These are phyloP conservation scores for Verticillium nubilum DNA, from an alignment of 2,329 filamentous ascomycete species.

Conservation along the genomic window DNA sequence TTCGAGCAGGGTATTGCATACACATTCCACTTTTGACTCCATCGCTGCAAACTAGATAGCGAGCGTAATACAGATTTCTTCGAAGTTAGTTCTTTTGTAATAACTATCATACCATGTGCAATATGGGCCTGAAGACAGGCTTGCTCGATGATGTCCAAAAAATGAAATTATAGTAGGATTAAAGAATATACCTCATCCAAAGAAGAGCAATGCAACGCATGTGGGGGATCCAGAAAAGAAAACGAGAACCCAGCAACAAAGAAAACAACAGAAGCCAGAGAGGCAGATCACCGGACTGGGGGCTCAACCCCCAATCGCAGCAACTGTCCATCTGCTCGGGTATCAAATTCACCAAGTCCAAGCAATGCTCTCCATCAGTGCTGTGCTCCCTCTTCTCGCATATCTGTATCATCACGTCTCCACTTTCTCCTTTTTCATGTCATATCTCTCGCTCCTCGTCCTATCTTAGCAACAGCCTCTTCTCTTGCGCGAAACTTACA, in stretches of 20 bases:
- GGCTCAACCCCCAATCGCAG: neutral
- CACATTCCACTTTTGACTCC: neutral
- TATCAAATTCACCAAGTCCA: neutral
- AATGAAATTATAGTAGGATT: neutral
- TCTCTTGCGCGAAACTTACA: constrained; percentile 32
- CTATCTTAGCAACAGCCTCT: no score
- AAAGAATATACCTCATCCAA: neutral
- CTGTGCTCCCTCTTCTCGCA: neutral
- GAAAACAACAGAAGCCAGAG: neutral
- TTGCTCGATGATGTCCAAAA: neutral
- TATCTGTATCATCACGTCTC: neutral
- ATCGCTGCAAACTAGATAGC: neutral
- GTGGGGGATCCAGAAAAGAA: neutral
- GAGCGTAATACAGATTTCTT: neutral
- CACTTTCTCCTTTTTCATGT: neutral
- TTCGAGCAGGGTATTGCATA: neutral
- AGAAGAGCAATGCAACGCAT: neutral
- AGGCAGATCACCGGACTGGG: neutral
- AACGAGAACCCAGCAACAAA: neutral
- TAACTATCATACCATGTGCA: neutral
- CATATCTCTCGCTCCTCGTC: no score
- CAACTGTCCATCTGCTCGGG: neutral
- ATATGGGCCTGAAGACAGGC: neutral
- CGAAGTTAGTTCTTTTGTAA: neutral
- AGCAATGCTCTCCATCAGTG: neutral